Conservation (phyloP, 495 filamentous ascomycete genomes). For the Rostrohypoxylon terebratum region DNA sequence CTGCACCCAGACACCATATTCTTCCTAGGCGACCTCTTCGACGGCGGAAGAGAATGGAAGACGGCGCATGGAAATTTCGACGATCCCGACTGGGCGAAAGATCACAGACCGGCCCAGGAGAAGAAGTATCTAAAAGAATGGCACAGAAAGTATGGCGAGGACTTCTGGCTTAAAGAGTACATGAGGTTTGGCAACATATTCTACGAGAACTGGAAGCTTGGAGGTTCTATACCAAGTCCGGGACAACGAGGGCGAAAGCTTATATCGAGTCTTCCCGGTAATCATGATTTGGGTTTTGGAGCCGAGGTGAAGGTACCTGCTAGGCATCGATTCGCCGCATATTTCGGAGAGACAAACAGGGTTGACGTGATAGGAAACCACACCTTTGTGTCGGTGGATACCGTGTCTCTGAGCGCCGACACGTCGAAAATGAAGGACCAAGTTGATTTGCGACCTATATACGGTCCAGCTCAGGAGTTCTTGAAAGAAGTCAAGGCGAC, state of each 20-base stretch:
- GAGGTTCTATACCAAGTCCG: constrained; percentile 51
- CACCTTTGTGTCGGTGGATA: constrained; percentile 91
- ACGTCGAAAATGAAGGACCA: constrained; percentile 55
- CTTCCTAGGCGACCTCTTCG: constrained; percentile 96
- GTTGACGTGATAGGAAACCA: constrained; percentile 95
- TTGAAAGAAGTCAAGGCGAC: constrained; percentile 68
- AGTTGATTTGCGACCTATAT: constrained; percentile 69
- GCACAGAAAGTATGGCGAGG: constrained; percentile 75
- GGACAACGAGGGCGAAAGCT: constrained; percentile 69
- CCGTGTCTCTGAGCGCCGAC: constrained; percentile 83
- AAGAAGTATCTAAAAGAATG: constrained; percentile 71
- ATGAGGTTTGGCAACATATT: constrained; percentile 83
- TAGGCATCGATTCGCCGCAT: constrained; percentile 83
- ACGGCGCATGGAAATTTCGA: constrained; percentile 67
- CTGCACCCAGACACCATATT: constrained; percentile 84
- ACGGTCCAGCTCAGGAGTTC: constrained; percentile 80
- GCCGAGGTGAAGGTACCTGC: constrained; percentile 82
- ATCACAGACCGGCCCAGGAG: constrained; percentile 60
- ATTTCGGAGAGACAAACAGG: constrained; percentile 89
- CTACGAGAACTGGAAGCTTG: constrained; percentile 67
- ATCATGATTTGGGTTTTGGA: constrained; percentile 97
- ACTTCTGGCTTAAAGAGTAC: constrained; percentile 87
- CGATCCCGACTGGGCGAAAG: constrained; percentile 68
- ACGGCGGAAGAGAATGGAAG: constrained; percentile 96
- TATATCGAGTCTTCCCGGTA: constrained; percentile 87